Evolutionary conservation across 441 rosid genomes (phyloP), one percentile per base, ranked within the genome.

Genomic region (Pelargonium cotyledonis): DNA sequence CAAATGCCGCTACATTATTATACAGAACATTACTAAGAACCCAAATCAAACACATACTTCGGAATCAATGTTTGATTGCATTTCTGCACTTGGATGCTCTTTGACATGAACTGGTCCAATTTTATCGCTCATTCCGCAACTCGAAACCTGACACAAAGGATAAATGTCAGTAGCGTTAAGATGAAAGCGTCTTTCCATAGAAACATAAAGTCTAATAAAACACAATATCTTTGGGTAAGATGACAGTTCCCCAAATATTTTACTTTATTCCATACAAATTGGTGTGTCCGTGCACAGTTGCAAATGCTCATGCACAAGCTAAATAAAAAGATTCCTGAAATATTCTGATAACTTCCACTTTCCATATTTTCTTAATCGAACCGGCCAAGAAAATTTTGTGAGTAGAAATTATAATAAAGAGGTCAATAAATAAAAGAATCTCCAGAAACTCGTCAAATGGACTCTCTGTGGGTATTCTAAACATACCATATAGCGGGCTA

Each of bases 1-100:
- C 68, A 26, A 55, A 51, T 51, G 31, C 31, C 31, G 31, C 2
- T 26, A 26, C 31, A 26, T 26, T 26, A 26, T 26, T 26, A 2
- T 26, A 26, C 31, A 1, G 31, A 26, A 51, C 6, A 51, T 51
- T n/a, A 51, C 18, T 0, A 51, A 51, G 16, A 41, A 63, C 55
- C 2, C 31, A 5, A 43, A 66, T 47, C 10, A 67, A 41, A 72
- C 60, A 46, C 83, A 44, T 82, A 91, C 96, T 80, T 95, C 99
- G 35, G 96, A 96, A 77, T 95, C 99, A 1, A 91, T 82, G 2
- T 91, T 96, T 67, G 97, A 91, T 65, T 90, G 97, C 97, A 95
- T 85, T 68, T 95, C 99, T 80, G 96, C 83, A 77, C 99, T 90
- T 58, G 97, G 89, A 29, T 91, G 88, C 72, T 95, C 99, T 84